Percentiles rank a stretch among this genome's conserved stretches.
These are phyloP conservation scores for Dactylella cylindrospora DNA, from an alignment of 2,329 filamentous ascomycete genomes.

Conservation along the genomic window DNA sequence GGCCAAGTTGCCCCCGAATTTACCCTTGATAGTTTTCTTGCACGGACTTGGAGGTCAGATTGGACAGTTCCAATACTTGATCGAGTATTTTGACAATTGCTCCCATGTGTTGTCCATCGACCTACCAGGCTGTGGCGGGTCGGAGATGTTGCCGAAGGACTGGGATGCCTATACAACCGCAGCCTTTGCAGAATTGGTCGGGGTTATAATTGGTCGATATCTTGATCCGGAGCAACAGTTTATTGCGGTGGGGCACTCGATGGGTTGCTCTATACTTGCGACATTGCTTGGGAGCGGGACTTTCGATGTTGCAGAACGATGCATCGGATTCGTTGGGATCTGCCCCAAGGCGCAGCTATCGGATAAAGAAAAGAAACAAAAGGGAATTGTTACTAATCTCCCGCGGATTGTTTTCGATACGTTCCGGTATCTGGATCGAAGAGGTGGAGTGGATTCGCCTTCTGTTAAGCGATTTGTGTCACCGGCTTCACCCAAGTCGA, in stretches of 20 bases:
- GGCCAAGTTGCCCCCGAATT: constrained; percentile 72
- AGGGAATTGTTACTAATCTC: constrained; percentile 53
- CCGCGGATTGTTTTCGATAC: constrained; percentile 74
- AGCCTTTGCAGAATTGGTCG: constrained; percentile 73
- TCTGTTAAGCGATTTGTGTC: constrained; percentile 81
- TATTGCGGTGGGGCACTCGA: constrained; percentile 82
- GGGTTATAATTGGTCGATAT: constrained; percentile 71
- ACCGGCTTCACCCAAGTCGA: constrained; percentile 64
- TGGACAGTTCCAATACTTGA: constrained; percentile 79
- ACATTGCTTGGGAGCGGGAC: constrained; percentile 51
- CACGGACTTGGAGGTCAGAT: constrained; percentile 92
- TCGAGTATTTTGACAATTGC: constrained; percentile 78
- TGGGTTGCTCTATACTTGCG: constrained; percentile 79
- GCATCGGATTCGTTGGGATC: constrained; percentile 71
- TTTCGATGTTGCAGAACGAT: constrained; percentile 29
- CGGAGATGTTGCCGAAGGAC: constrained; percentile 67
- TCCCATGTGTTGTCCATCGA: constrained; percentile 86
- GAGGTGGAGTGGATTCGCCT: constrained; percentile 73
- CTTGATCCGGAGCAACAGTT: constrained; percentile 67
- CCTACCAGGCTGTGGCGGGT: constrained; percentile 84
- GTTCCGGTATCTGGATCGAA: constrained; percentile 74
- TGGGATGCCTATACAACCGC: constrained; percentile 80
- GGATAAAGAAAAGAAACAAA: constrained; percentile 55
- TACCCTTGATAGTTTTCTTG: constrained; percentile 85
- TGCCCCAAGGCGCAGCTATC: constrained; percentile 73